Conservation (phyloP, 192 early-diverging fungal species). For the Mortierella alpina region DNA sequence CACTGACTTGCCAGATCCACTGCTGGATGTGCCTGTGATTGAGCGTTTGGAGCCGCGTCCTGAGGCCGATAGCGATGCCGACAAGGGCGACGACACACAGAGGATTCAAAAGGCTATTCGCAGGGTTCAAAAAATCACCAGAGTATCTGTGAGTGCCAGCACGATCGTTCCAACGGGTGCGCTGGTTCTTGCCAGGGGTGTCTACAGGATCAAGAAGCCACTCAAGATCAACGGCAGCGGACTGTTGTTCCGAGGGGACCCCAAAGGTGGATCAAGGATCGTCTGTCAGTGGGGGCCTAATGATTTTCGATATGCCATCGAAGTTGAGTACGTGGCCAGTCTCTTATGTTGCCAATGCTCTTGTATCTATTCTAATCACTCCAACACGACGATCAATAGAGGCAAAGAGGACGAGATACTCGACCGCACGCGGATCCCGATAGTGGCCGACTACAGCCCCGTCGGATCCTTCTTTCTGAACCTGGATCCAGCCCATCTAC, state of each 20-base stretch:
- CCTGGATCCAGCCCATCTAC: slow-evolving; percentile 31
- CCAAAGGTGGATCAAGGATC: slow-evolving; percentile 52
- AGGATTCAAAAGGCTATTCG: slow-evolving; percentile 56
- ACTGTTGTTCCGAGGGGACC: slow-evolving; percentile 53
- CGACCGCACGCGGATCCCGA: slow-evolving; percentile 31
- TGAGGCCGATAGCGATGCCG: slow-evolving; percentile 14
- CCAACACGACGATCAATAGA: background rate
- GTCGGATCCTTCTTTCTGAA: slow-evolving; percentile 51
- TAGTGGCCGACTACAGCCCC: slow-evolving; percentile 53
- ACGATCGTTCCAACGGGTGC: slow-evolving; percentile 42
- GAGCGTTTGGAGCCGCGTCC: slow-evolving; percentile 22
- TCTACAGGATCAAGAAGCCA: slow-evolving; percentile 45
- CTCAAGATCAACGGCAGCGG: slow-evolving; percentile 49
- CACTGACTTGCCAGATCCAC: slow-evolving; percentile 37
- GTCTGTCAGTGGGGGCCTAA: slow-evolving; percentile 50
- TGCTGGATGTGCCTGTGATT: slow-evolving; percentile 13
- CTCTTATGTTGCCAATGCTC: background rate
- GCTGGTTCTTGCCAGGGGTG: slow-evolving; percentile 45
- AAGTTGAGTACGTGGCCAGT: slow-evolving; percentile 25
- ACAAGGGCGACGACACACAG: slow-evolving; percentile 50
- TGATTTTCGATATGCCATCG: slow-evolving; percentile 41
- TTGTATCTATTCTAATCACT: slow-evolving; percentile 5
- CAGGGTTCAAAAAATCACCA: slow-evolving; percentile 11
- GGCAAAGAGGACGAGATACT: slow-evolving; percentile 43
- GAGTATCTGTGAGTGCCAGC: background rate